phyloP scores from a whole-genome alignment of 2,329 filamentous ascomycete species.

The Aspergillus hiratsukae region DNA sequence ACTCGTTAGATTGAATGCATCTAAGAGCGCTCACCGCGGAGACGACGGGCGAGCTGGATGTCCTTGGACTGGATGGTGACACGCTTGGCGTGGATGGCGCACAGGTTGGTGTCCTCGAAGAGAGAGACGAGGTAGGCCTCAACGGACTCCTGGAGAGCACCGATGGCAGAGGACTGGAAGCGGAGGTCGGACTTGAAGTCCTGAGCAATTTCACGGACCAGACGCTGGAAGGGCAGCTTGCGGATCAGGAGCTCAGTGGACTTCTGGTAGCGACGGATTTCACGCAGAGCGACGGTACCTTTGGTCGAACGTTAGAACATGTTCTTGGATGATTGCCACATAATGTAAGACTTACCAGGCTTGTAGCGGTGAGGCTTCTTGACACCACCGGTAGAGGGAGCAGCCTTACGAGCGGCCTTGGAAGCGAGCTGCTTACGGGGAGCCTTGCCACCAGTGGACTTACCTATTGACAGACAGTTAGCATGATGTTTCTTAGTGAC shows the following conservation, averaged over 20 bases:
- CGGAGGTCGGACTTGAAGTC: constrained; percentile 93
- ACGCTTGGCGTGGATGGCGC: constrained; percentile 98
- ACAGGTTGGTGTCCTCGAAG: constrained; percentile 97
- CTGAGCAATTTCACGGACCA: constrained; percentile 94
- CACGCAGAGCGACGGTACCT: constrained; percentile 91
- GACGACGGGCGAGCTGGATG: constrained; percentile 91
- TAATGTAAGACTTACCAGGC: constrained; percentile 56
- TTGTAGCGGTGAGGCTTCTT: constrained; percentile 92
- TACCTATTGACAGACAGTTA: constrained; percentile 48
- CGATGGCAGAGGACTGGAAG: constrained; percentile 98
- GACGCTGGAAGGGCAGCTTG: constrained; percentile 96
- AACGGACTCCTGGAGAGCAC: constrained; percentile 95
- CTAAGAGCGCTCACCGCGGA: constrained; percentile 89
- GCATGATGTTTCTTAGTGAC: constrained; percentile 16
- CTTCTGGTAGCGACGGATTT: constrained; percentile 98
- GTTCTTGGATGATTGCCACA: neutral
- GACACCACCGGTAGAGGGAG: constrained; percentile 93
- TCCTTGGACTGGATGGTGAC: constrained; percentile 94
- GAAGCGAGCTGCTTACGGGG: constrained; percentile 95
- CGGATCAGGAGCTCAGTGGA: constrained; percentile 92
- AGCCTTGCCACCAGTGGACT: constrained; percentile 71
- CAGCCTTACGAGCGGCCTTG: constrained; percentile 98
- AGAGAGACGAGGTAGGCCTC: constrained; percentile 98
- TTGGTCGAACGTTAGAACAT: constrained; percentile 26
- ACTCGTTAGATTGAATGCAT: constrained; percentile 24